Conservation (phyloP, 2,329 filamentous ascomycete species). For the Mycogone perniciosa region DNA sequence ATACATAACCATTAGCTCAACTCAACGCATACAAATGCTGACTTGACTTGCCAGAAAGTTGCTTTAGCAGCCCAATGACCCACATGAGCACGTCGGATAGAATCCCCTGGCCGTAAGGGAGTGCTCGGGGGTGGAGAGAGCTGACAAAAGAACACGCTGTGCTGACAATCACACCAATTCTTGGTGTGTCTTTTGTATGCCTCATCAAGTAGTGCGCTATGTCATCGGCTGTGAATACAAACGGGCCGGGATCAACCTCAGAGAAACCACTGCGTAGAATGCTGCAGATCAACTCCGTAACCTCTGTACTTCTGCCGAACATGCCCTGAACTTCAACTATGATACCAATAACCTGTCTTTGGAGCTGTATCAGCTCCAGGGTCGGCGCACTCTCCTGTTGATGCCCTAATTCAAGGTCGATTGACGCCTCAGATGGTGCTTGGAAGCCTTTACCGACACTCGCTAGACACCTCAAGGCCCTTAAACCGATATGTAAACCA, state of each 20-base stretch:
- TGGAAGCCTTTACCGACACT: conserved; percentile 69
- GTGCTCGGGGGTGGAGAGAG: conserved; percentile 44
- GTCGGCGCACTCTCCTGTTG: conserved; percentile 8
- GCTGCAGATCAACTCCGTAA: conserved; percentile 64
- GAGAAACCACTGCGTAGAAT: conserved; percentile 70
- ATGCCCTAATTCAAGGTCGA: conserved; percentile 57
- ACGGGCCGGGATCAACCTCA: conserved; percentile 67
- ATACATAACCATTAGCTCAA: background rate
- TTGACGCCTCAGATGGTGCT: conserved; percentile 56
- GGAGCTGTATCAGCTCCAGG: conserved; percentile 27
- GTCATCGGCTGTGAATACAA: conserved; percentile 62
- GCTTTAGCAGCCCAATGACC: conserved; percentile 55
- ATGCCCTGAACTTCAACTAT: conserved; percentile 41
- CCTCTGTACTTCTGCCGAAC: conserved; percentile 57
- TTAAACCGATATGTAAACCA: conserved; percentile 41
- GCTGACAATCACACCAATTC: conserved; percentile 62
- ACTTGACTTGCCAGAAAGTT: conserved; percentile 47
- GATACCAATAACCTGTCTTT: conserved; percentile 41
- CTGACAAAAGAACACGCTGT: conserved; percentile 66
- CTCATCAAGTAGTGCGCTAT: conserved; percentile 62
- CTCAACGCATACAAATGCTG: background rate
- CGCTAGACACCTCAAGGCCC: conserved; percentile 60
- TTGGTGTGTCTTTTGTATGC: conserved; percentile 53
- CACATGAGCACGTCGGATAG: conserved; percentile 52
- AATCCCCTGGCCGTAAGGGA: conserved; percentile 39